Evolutionary conservation across 345 rosid genomes (phyloP).

Genomic region (Eucalyptus guilfoylei): DNA sequence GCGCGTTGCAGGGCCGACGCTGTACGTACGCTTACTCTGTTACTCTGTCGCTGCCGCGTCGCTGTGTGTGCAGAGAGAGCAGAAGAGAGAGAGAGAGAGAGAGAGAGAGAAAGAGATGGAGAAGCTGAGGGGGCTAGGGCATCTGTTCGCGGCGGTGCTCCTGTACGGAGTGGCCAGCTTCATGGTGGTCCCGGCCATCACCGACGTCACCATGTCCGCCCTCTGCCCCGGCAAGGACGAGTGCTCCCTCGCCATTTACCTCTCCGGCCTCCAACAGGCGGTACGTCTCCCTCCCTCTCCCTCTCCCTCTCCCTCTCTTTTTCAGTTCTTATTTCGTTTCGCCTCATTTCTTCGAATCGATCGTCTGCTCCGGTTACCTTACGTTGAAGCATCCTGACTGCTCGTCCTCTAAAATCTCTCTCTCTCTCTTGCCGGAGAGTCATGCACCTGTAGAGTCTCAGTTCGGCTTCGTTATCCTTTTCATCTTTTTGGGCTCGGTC

Average conservation of each 20-base stretch:
- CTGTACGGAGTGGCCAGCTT: conserved; percentile 21
- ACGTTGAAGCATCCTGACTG: background rate
- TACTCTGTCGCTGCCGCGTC: background rate
- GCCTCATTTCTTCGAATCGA: background rate
- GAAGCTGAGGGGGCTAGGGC: conserved; percentile 16
- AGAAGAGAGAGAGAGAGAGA: background rate
- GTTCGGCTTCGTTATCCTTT: background rate
- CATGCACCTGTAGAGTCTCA: background rate
- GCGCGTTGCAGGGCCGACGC: background rate
- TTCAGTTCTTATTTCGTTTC: background rate
- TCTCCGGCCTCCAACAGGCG: conserved; percentile 75
- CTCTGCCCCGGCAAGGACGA: conserved; percentile 59
- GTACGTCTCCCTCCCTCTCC: conserved; percentile 3
- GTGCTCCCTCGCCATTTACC: conserved; percentile 85
- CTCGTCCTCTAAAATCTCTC: background rate
- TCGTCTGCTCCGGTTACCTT: background rate
- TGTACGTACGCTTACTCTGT: background rate
- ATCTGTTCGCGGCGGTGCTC: conserved; percentile 51
- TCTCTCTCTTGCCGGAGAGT: background rate
- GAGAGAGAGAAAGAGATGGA: background rate
- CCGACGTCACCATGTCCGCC: conserved; percentile 71
- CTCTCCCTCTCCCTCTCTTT: background rate
- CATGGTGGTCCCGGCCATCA: conserved; percentile 50
- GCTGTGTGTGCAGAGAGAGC: background rate
- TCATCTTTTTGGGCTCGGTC: background rate